Percentiles rank a stretch among this genome's conserved stretches.
These are phyloP conservation scores for Leishmania tropica DNA, from an alignment of 208 protist species.

Conservation along the genomic window DNA sequence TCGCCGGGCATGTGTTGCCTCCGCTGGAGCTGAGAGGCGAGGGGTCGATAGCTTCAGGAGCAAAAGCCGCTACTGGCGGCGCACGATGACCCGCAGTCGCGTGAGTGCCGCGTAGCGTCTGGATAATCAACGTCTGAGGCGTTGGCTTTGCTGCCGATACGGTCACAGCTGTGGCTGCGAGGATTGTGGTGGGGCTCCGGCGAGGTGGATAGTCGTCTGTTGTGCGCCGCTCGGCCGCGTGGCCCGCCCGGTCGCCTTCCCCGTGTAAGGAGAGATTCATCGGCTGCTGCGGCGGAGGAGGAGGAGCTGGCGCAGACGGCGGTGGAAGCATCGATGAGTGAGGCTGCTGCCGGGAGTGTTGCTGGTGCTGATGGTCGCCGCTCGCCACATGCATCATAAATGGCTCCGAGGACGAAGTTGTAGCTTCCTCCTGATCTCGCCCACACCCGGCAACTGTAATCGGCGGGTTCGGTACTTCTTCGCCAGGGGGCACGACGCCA, in stretches of 20 bases:
- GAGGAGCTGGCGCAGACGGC: neutral
- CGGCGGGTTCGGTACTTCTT: neutral
- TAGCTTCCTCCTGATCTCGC: neutral
- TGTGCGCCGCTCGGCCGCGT: slow-evolving; percentile 1
- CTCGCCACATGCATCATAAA: neutral
- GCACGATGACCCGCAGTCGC: neutral
- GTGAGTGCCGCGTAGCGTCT: slow-evolving; percentile 1
- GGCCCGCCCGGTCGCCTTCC: neutral
- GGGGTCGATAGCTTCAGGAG: neutral
- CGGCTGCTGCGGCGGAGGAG: neutral
- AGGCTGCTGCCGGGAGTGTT: neutral
- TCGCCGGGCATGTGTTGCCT: neutral
- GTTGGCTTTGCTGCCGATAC: neutral
- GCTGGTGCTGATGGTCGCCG: neutral
- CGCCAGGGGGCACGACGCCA: neutral
- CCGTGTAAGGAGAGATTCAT: neutral
- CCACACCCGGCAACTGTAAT: neutral
- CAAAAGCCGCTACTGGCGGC: neutral
- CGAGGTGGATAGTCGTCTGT: slow-evolving; percentile 18
- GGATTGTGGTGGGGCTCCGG: neutral
- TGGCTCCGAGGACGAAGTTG: neutral
- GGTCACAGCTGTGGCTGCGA: neutral
- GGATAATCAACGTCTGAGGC: slow-evolving; percentile 5
- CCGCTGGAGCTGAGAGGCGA: neutral
- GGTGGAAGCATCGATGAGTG: neutral